Evolutionary conservation across 2,329 filamentous ascomycete species (phyloP).

Genomic region (Cadophora sp.): DNA sequence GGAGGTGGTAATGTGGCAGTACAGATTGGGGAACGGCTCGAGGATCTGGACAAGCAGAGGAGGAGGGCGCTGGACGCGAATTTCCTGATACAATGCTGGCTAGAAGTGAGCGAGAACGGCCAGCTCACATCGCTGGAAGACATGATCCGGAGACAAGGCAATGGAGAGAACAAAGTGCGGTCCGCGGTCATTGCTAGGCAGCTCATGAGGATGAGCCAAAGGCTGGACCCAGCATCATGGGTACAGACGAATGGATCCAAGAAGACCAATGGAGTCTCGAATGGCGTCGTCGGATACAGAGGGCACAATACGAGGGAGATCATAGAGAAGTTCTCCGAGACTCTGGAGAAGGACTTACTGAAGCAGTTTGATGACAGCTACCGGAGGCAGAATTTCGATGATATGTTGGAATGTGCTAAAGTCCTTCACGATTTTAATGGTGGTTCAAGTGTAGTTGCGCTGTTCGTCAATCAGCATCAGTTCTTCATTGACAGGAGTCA

Average conservation of each 20-base stretch:
- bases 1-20: constrained; percentile 87
- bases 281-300: constrained; percentile 52
- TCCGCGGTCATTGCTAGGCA: constrained; percentile 95
- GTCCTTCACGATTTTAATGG: constrained; percentile 96
- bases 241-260: constrained; percentile 61
- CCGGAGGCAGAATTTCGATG: constrained; percentile 91
- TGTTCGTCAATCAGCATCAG: constrained; percentile 98
- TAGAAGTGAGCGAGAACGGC: constrained; percentile 90
- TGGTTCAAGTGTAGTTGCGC: constrained; percentile 90
- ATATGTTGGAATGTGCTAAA: constrained; percentile 96
- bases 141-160: constrained; percentile 77
- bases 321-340: constrained; percentile 96
- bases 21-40: constrained; percentile 90
- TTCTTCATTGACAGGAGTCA: constrained; percentile 98
- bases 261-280: constrained; percentile 57
- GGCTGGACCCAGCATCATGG: constrained; percentile 82
- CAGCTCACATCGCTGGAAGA: constrained; percentile 88
- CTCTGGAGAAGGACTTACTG: constrained; percentile 90
- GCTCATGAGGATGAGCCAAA: constrained; percentile 90
- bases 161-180: constrained; percentile 89
- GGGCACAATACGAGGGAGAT: constrained; percentile 78
- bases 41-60: constrained; percentile 92
- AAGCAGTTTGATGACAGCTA: constrained; percentile 99
- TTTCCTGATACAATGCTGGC: constrained; percentile 96
- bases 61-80: constrained; percentile 90